Evolutionary conservation across 2,329 filamentous ascomycete genomes (phyloP), one percentile per base, ranked within the genome.

Genomic region (Alternaria sp.): DNA sequence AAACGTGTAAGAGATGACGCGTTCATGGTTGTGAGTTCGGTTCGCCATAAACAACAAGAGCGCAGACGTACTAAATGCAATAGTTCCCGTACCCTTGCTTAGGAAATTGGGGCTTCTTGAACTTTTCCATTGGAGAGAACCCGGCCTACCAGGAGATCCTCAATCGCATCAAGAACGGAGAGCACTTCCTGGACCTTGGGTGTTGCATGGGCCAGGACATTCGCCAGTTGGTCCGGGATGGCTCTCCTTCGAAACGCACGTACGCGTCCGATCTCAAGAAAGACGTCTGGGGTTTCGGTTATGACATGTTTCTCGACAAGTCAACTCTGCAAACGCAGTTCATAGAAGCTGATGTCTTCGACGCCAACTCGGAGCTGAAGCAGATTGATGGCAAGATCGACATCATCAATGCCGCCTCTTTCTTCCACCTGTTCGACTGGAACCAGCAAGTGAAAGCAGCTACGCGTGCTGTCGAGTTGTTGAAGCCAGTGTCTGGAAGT

Each of bases 221-320:
- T 44, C 79, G 81, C 21, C 79, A 80, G 56, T 73, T 83, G 11
- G 75, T 77, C 5, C 62, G 66, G 39, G 79, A 81, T 55, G 80
- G 80, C 7, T 80, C 72, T 1, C 79, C 79, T 3, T 70, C 76
- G 0, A 66, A 72, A 37, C 78, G 80, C 31, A 74, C 78, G 1
- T 74, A 72, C 45, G 81, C 80, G 26, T 70, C 74, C 6, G 81
- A 83, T 58, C 59, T 82, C 28, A 66, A 71, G 44, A 54, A 63
- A 8, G 60, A 67, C 2, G 85, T 88, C 64, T 80, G 87, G 63
- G 80, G 85, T 17, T 75, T 85, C 17, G 86, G 86, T 21, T 86
- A 75, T 54, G 69, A 76, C 11, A 56, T 78, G 31, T 79, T 79
- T 56, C 62, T 66, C 4, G 77, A 79, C 63, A 68, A 68, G 42